Evolutionary conservation across 2,329 filamentous ascomycete genomes (phyloP).

Genomic region (Ceratocystis colombiana): DNA sequence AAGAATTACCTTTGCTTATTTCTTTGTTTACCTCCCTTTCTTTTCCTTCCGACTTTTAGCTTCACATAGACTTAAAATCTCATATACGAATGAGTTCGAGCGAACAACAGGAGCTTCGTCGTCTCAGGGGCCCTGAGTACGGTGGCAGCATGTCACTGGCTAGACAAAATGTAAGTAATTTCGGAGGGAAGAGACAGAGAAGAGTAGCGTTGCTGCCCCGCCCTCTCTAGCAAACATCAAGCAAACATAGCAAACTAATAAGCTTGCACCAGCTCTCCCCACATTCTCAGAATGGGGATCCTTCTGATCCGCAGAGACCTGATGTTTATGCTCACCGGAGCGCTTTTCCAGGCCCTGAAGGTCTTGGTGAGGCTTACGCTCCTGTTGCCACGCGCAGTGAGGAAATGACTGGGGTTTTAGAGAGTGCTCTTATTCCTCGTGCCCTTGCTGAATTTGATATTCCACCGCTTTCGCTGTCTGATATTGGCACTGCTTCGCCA

Average conservation of each 20-base stretch:
- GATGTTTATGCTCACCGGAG: neutral
- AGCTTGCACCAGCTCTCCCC: constrained; percentile 2
- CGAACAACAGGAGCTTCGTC: neutral
- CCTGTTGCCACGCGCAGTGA: neutral
- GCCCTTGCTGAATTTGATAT: neutral
- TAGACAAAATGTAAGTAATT: neutral
- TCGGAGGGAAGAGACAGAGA: too few species aligned
- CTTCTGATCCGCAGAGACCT: neutral
- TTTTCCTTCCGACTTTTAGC: neutral
- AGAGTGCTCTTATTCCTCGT: neutral
- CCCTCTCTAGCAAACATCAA: neutral
- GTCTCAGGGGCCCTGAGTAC: neutral
- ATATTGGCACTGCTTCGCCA: neutral
- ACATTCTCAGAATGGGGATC: neutral
- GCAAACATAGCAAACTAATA: neutral
- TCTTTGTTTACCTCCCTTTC: neutral
- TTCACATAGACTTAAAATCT: neutral
- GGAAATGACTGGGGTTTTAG: neutral
- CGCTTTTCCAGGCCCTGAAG: neutral
- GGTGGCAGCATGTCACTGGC: neutral
- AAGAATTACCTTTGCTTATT: too few species aligned
- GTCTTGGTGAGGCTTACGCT: neutral
- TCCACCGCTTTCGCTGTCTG: neutral
- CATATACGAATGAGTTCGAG: neutral
- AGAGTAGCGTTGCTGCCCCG: too few species aligned